phyloP scores from a whole-genome alignment of 495 filamentous ascomycete genomes.

The Penicillium bialowiezense region DNA sequence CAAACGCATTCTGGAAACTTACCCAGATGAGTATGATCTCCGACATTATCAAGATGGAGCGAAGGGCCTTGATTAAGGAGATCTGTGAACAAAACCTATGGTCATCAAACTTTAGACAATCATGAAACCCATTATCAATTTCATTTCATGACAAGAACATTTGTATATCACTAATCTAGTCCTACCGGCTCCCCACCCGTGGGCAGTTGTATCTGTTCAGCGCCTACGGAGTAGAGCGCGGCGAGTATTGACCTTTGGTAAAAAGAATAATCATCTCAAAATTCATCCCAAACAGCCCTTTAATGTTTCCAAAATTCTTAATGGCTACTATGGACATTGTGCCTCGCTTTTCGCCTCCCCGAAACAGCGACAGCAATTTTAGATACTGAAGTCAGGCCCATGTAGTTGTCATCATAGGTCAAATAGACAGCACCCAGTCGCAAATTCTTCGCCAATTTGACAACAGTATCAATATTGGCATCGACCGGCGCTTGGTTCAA shows the following conservation, averaged over 20 bases:
- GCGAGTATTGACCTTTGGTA: too few relatives aligned
- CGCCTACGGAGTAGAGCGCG: too few relatives aligned
- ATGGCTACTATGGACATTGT: neutral
- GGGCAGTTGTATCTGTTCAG: too few relatives aligned
- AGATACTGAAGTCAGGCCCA: slow-evolving; percentile 3
- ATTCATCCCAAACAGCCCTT: too few relatives aligned
- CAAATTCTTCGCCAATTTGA: slow-evolving; percentile 12
- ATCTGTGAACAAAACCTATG: neutral
- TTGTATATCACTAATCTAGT: too few relatives aligned
- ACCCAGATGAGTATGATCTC: slow-evolving; percentile 92
- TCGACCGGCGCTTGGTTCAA: slow-evolving; percentile 13
- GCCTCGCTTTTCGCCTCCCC: neutral
- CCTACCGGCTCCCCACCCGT: too few relatives aligned
- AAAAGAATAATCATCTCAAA: too few relatives aligned
- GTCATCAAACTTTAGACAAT: neutral
- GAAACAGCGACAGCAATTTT: slow-evolving; percentile 16
- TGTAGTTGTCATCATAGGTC: slow-evolving; percentile 16
- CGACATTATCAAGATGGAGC: slow-evolving; percentile 72
- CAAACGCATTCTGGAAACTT: slow-evolving; percentile 71
- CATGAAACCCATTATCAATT: neutral
- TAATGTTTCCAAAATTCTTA: too few relatives aligned
- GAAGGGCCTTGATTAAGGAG: slow-evolving; percentile 52
- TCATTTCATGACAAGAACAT: neutral
- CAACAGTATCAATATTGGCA: slow-evolving; percentile 10
- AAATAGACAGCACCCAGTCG: slow-evolving; percentile 24